These are phyloP conservation scores for Physcomitrium patens DNA, from an alignment of 225 moss, liverwort and hornwort genomes.

Conservation along the genomic window DNA sequence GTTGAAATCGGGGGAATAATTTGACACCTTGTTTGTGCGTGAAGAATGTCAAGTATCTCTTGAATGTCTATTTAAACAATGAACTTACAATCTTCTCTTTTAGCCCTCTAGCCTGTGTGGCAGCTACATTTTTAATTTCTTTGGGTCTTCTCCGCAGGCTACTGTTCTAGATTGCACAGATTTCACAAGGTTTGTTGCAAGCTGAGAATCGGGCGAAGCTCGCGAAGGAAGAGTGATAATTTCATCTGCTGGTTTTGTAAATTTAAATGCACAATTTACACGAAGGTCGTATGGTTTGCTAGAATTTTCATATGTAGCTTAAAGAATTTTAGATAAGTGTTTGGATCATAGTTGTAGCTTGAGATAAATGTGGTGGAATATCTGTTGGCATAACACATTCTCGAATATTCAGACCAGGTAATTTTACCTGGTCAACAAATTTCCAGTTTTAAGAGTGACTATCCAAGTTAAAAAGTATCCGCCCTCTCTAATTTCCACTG, in stretches of 20 bases:
- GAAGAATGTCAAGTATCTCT: conserved; percentile 15
- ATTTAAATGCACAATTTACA: not conserved
- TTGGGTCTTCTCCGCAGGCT: conserved; percentile 35
- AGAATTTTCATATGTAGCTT: conserved; percentile 8
- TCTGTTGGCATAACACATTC: not conserved
- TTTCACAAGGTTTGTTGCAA: conserved; percentile 48
- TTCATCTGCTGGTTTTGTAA: not conserved
- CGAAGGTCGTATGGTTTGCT: not conserved
- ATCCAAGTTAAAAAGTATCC: too few relatives aligned
- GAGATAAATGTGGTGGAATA: conserved; percentile 8
- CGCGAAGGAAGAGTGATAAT: conserved; percentile 37
- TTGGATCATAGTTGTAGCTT: conserved; percentile 13
- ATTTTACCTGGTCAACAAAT: not conserved
- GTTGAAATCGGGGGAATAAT: not conserved
- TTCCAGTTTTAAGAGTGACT: not conserved
- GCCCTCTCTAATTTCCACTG: too few relatives aligned
- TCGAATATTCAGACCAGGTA: not conserved
- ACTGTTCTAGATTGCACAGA: conserved; percentile 46
- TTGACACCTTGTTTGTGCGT: not conserved
- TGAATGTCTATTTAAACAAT: not conserved
- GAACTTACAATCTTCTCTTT: not conserved
- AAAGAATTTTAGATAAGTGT: conserved; percentile 14
- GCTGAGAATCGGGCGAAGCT: conserved; percentile 39
- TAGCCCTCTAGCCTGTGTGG: not conserved
- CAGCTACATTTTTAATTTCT: not conserved